These are phyloP conservation scores for Aspergillus carbonarius DNA, from an alignment of 2,329 filamentous ascomycete species.

Conservation along the genomic window DNA sequence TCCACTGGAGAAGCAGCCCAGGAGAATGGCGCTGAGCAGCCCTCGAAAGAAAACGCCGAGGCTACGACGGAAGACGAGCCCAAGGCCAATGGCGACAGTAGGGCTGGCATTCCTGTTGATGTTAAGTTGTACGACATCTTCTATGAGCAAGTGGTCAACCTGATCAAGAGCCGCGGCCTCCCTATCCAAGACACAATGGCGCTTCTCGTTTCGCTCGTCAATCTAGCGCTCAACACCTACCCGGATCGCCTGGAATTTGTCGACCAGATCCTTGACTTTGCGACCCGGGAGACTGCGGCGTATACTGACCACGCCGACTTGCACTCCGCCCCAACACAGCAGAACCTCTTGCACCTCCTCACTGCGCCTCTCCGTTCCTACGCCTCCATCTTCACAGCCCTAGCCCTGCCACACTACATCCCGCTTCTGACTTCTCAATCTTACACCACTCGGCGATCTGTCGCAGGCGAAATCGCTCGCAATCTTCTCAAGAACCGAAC, in stretches of 20 bases:
- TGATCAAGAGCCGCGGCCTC: constrained; percentile 86
- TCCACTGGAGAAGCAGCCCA: constrained; percentile 33
- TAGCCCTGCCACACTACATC: constrained; percentile 88
- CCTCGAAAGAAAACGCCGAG: constrained; percentile 27
- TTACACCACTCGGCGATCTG: constrained; percentile 84
- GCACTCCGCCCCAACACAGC: constrained; percentile 82
- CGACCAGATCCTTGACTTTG: constrained; percentile 88
- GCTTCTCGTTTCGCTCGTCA: constrained; percentile 86
- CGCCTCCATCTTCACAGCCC: constrained; percentile 90
- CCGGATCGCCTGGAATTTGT: constrained; percentile 90
- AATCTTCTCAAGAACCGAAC: constrained; percentile 81
- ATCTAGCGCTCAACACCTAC: constrained; percentile 94
- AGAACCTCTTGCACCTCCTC: constrained; percentile 85
- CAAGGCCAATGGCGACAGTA: constrained; percentile 36
- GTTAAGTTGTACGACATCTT: constrained; percentile 96
- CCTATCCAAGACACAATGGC: constrained; percentile 95
- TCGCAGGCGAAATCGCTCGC: constrained; percentile 83
- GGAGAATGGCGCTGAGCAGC: constrained; percentile 41
- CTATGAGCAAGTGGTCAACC: constrained; percentile 89
- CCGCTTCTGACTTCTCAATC: constrained; percentile 87
- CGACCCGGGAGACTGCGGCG: constrained; percentile 79
- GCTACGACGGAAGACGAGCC: constrained; percentile 29
- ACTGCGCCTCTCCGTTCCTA: constrained; percentile 88
- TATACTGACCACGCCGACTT: constrained; percentile 94
- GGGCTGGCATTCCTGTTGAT: constrained; percentile 53